Conservation (phyloP, 2,329 filamentous ascomycete genomes). For the Hymenoscyphus infarciens region DNA sequence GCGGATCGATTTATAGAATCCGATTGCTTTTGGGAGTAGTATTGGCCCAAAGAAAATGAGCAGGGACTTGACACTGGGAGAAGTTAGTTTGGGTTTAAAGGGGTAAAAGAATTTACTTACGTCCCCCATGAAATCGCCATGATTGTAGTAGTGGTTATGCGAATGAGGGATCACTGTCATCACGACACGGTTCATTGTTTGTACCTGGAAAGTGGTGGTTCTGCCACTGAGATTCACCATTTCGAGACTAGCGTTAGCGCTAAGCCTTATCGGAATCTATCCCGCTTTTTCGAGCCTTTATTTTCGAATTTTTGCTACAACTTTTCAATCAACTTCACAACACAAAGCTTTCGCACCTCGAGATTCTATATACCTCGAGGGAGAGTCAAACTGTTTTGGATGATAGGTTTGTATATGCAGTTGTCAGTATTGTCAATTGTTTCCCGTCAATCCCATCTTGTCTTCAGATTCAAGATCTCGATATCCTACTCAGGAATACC, state of each 20-base stretch:
- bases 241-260: neutral
- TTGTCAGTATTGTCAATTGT: neutral
- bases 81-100: constrained; percentile 34
- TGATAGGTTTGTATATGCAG: neutral
- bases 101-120: constrained; percentile 38
- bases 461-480: neutral
- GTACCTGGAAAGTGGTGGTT: neutral
- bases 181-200: constrained; percentile 6
- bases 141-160: constrained; percentile 14
- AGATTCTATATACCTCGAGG: neutral
- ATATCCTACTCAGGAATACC: neutral
- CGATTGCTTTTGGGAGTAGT: constrained; percentile 62
- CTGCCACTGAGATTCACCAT: constrained; percentile 2
- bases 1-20: constrained; percentile 58
- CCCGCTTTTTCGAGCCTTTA: constrained; percentile 5
- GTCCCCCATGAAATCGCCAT: constrained; percentile 47
- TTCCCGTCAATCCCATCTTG: neutral
- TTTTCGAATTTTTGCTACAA: constrained; percentile 1
- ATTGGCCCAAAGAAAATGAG: constrained; percentile 63
- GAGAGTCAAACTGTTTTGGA: neutral
- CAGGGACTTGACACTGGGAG: constrained; percentile 41
- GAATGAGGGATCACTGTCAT: neutral
- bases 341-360: neutral
- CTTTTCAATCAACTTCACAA: neutral
- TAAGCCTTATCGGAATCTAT: neutral